These are phyloP conservation scores for Lippia alba DNA, from an alignment of 305 asterid genomes.

Conservation along the genomic window DNA sequence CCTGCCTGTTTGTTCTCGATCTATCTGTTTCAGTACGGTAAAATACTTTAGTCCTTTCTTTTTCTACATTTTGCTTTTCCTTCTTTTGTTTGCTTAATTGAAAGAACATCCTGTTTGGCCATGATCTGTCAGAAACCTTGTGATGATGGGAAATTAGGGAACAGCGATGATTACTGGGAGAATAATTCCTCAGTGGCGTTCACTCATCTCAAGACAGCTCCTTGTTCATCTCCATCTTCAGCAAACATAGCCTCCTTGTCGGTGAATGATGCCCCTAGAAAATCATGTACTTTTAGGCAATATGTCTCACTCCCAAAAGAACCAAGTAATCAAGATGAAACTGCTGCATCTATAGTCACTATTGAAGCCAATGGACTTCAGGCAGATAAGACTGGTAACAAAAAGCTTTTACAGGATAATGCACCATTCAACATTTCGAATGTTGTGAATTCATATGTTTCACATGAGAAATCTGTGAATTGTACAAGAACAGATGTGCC, in stretches of 20 bases:
- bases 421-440: slow-evolving; percentile 42
- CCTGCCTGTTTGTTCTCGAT: slow-evolving; percentile 18
- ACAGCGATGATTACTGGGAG: slow-evolving; percentile 47
- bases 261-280: slow-evolving; percentile 45
- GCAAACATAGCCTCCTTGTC: slow-evolving; percentile 42
- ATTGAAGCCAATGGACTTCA: slow-evolving; percentile 52
- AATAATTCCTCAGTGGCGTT: slow-evolving; percentile 47
- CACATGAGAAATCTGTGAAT: slow-evolving; percentile 46
- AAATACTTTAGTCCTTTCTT: slow-evolving; percentile 18
- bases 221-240: slow-evolving; percentile 47
- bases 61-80: background rate
- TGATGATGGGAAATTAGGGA: slow-evolving; percentile 53
- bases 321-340: slow-evolving; percentile 50
- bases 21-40: slow-evolving; percentile 22
- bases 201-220: slow-evolving; percentile 49
- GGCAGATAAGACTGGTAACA: slow-evolving; percentile 43
- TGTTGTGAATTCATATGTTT: slow-evolving; percentile 41
- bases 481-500: slow-evolving; percentile 39
- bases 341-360: slow-evolving; percentile 60
- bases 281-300: slow-evolving; percentile 52
- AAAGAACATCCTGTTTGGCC: slow-evolving; percentile 21
- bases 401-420: slow-evolving; percentile 50
- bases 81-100: slow-evolving; percentile 25
- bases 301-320: slow-evolving; percentile 53
- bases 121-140: slow-evolving; percentile 53